phyloP scores from a whole-genome alignment of 768 basidiomycete genomes.

The Psilocybe cyanescens region DNA sequence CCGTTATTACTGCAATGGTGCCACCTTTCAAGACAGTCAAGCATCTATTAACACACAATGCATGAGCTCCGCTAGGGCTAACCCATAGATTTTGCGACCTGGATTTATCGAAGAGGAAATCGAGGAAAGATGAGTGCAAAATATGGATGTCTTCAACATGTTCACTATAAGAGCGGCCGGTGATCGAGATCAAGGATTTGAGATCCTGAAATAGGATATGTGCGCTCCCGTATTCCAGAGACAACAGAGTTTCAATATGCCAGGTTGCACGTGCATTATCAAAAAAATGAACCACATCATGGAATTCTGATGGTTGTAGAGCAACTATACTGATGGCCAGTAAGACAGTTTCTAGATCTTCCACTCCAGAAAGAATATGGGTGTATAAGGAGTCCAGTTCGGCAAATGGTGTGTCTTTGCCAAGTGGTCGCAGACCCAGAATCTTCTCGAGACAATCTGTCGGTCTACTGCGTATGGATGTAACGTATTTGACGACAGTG shows the following conservation, averaged over 20 bases:
- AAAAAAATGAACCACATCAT: too few relatives aligned
- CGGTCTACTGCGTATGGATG: not conserved
- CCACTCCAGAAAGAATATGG: conserved; percentile 5
- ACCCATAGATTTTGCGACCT: not conserved
- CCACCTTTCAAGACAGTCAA: not conserved
- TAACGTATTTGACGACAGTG: conserved; percentile 10
- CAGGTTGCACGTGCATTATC: too few relatives aligned
- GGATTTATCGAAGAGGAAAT: conserved; percentile 3
- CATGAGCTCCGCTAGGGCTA: not conserved
- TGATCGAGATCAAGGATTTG: not conserved
- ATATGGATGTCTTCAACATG: not conserved
- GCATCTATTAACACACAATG: not conserved
- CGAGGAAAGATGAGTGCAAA: conserved; percentile 1
- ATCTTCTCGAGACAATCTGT: not conserved
- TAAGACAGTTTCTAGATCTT: not conserved
- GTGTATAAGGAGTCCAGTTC: conserved; percentile 11
- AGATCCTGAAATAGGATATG: not conserved
- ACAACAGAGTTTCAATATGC: not conserved
- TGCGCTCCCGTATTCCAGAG: not conserved
- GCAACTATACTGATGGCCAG: not conserved
- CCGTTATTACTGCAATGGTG: not conserved
- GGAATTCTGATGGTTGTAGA: not conserved
- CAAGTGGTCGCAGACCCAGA: not conserved
- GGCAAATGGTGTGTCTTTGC: conserved; percentile 5
- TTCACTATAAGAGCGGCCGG: too few relatives aligned